phyloP scores from a whole-genome alignment of 2,329 filamentous ascomycete species.

The Canariomyces notabilis region DNA sequence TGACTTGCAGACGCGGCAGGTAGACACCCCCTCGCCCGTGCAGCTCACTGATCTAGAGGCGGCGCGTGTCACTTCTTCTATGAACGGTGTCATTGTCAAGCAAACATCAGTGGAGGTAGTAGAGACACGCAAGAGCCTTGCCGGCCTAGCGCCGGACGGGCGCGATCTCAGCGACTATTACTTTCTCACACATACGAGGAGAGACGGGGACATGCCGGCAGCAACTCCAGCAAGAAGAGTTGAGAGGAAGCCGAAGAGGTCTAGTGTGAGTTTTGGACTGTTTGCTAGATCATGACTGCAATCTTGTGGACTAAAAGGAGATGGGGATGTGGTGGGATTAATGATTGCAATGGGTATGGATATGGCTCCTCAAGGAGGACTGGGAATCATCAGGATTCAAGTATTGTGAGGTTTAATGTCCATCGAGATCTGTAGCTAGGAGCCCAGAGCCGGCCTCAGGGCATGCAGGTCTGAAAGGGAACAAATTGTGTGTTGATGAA shows the following conservation, averaged over 20 bases:
- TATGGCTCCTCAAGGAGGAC: too few relatives aligned
- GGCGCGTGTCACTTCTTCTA: background rate
- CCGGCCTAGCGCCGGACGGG: background rate
- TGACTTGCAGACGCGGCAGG: background rate
- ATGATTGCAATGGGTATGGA: too few relatives aligned
- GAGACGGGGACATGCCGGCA: constrained; percentile 9
- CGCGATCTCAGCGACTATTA: constrained; percentile 22
- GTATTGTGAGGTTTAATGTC: too few relatives aligned
- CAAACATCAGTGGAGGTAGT: constrained; percentile 20
- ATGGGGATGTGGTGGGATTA: background rate
- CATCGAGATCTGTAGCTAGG: too few relatives aligned
- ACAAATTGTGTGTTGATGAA: too few relatives aligned
- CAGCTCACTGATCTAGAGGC: constrained; percentile 12
- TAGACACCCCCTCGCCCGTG: background rate
- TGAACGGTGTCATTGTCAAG: constrained; percentile 19
- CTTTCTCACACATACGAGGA: constrained; percentile 15
- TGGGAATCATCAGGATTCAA: too few relatives aligned
- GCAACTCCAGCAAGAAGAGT: background rate
- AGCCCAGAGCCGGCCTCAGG: too few relatives aligned
- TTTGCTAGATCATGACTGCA: background rate
- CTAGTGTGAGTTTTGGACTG: constrained; percentile 4
- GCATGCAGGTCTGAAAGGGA: too few relatives aligned
- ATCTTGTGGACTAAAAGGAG: background rate
- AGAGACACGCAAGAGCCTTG: constrained; percentile 12
- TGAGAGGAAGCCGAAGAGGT: constrained; percentile 8